Percentiles rank a stretch among this genome's conserved stretches.
Conservation (phyloP, 2,329 filamentous ascomycete species). For the Fusarium graminum region DNA sequence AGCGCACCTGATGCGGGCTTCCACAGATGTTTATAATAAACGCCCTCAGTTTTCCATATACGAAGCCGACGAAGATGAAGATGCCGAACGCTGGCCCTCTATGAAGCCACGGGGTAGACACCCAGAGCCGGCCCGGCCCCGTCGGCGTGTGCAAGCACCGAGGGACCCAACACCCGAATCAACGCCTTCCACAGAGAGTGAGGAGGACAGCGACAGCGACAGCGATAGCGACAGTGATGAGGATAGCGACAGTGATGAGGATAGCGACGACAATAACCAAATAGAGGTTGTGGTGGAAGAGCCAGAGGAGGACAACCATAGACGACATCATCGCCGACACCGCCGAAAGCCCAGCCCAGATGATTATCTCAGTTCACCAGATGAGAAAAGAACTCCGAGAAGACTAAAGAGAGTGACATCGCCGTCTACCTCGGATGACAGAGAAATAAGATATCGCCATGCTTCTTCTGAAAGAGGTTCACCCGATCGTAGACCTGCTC, state of each 20-base stretch:
- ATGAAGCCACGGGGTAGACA: slow-evolving; percentile 41
- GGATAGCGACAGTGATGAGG: slow-evolving; percentile 22
- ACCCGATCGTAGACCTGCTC: slow-evolving; percentile 47
- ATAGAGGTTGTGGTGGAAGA: slow-evolving; percentile 49
- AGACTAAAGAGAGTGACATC: slow-evolving; percentile 44
- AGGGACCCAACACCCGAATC: slow-evolving; percentile 42
- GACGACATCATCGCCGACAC: slow-evolving; percentile 33
- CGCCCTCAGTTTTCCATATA: slow-evolving; percentile 48
- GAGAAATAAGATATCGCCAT: slow-evolving; percentile 42
- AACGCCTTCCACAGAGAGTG: slow-evolving; percentile 34
- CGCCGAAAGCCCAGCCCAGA: slow-evolving; percentile 46
- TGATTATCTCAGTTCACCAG: slow-evolving; percentile 47
- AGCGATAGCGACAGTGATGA: slow-evolving; percentile 36
- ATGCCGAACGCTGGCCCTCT: slow-evolving; percentile 31
- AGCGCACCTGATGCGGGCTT: slow-evolving; percentile 47
- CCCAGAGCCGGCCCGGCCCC: slow-evolving; percentile 37
- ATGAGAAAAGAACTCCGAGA: slow-evolving; percentile 42
- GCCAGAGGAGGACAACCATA: slow-evolving; percentile 48
- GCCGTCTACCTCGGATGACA: slow-evolving; percentile 46
- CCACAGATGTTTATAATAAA: slow-evolving; percentile 51
- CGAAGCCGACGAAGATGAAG: slow-evolving; percentile 46
- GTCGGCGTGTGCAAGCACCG: slow-evolving; percentile 31
- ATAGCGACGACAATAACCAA: slow-evolving; percentile 34
- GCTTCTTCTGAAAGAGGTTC: slow-evolving; percentile 50
- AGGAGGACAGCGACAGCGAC: slow-evolving; percentile 29